Percentiles rank a stretch among this genome's conserved stretches.
These are phyloP conservation scores for Elongisporangium anandrum DNA, from an alignment of 352 stramenopile species.

Conservation along the genomic window DNA sequence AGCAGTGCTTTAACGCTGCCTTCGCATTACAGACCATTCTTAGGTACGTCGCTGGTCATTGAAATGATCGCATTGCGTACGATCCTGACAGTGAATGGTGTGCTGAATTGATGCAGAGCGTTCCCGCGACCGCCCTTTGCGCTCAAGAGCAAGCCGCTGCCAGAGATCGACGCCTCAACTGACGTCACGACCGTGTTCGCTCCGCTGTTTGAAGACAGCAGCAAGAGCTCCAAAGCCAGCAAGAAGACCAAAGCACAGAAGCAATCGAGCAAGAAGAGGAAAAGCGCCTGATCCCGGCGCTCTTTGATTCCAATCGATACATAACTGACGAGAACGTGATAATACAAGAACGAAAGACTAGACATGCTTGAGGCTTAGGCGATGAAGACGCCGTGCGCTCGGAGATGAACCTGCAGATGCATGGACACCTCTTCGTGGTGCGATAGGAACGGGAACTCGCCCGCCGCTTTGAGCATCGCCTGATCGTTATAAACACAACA, in stretches of 20 bases:
- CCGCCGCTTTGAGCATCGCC: slow-evolving; percentile 63
- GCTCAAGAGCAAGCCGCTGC: slow-evolving; percentile 31
- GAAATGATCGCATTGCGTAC: neutral
- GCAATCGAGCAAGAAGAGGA: slow-evolving; percentile 12
- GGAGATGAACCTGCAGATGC: slow-evolving; percentile 71
- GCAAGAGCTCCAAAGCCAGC: slow-evolving; percentile 19
- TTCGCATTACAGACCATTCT: slow-evolving; percentile 78
- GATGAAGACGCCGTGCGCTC: slow-evolving; percentile 44
- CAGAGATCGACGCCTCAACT: slow-evolving; percentile 35
- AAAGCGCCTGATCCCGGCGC: neutral
- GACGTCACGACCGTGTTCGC: slow-evolving; percentile 39
- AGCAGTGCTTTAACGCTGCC: slow-evolving; percentile 76
- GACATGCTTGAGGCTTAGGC: slow-evolving; percentile 9
- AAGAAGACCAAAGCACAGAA: slow-evolving; percentile 24
- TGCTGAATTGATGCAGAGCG: slow-evolving; percentile 23
- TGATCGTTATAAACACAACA: slow-evolving; percentile 9
- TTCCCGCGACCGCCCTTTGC: slow-evolving; percentile 55
- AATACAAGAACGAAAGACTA: neutral
- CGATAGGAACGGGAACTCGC: slow-evolving; percentile 70
- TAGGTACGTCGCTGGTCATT: slow-evolving; percentile 16
- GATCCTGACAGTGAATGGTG: slow-evolving; percentile 4
- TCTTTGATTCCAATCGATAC: neutral
- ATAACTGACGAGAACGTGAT: neutral
- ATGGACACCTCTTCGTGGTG: slow-evolving; percentile 73
- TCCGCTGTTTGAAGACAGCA: slow-evolving; percentile 27